These are phyloP conservation scores for Salix suchowensis DNA, from an alignment of 345 rosid species.

Conservation along the genomic window DNA sequence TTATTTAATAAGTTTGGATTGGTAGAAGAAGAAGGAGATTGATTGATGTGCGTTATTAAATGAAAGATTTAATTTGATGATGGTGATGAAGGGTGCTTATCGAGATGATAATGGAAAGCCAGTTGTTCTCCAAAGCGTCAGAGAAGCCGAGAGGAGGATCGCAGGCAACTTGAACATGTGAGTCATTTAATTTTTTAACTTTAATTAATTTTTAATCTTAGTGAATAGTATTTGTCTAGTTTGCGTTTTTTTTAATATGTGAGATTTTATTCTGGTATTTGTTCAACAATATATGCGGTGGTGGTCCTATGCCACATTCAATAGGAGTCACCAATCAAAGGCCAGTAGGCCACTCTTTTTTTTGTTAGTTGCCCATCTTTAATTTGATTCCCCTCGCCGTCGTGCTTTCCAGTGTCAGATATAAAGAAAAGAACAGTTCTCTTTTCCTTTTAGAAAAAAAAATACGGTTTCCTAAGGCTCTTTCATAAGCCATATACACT, in stretches of 20 bases:
- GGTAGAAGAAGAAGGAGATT: neutral
- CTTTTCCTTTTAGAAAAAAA: neutral
- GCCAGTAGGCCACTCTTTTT: neutral
- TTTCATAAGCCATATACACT: too few relatives aligned
- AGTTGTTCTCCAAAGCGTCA: slow-evolving; percentile 77
- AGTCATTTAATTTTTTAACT: slow-evolving; percentile 12
- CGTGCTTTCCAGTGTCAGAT: neutral
- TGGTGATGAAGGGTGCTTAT: slow-evolving; percentile 67
- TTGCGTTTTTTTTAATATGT: neutral
- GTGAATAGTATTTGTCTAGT: neutral
- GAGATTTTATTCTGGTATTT: neutral
- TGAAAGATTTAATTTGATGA: neutral
- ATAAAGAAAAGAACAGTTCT: neutral
- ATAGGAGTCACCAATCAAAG: neutral
- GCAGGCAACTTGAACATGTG: slow-evolving; percentile 77
- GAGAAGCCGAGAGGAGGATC: slow-evolving; percentile 85
- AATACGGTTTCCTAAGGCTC: too few relatives aligned
- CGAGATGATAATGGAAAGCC: slow-evolving; percentile 95
- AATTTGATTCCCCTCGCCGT: too few relatives aligned
- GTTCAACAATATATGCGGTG: neutral
- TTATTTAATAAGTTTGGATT: too few relatives aligned
- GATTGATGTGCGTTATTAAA: neutral
- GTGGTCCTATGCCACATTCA: neutral
- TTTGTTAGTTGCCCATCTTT: neutral
- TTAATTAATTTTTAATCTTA: neutral